Percentiles rank a stretch among this genome's conserved stretches.
phyloP scores from a whole-genome alignment of 2,329 filamentous ascomycete genomes.

The Dactylellina drechsleri region DNA sequence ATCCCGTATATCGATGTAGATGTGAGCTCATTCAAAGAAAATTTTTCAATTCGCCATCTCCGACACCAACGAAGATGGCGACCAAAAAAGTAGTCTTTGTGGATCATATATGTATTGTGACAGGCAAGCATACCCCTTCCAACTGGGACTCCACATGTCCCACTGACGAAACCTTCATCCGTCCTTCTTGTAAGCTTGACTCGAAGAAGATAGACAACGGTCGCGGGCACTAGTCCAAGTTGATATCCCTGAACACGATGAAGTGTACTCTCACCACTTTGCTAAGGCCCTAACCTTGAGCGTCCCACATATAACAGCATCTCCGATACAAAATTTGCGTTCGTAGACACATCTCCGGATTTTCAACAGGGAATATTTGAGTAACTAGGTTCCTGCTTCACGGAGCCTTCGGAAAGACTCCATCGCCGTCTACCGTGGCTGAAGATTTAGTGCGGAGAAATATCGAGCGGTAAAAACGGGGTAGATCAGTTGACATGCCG shows the following conservation, averaged over 20 bases:
- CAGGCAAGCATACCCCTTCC: conserved; percentile 42
- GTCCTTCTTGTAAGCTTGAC: conserved; percentile 2
- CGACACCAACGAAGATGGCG: conserved; percentile 15
- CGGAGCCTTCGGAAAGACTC: conserved; percentile 43
- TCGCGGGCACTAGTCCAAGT: conserved; percentile 20
- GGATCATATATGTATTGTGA: conserved; percentile 17
- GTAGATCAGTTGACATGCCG: conserved; percentile 37
- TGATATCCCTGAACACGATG: conserved; percentile 27
- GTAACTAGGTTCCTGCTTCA: neutral
- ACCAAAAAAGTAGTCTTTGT: neutral
- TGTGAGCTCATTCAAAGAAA: neutral
- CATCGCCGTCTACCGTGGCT: conserved; percentile 15
- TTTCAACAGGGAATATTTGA: conserved; percentile 36
- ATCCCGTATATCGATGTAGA: conserved; percentile 12
- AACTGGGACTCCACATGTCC: conserved; percentile 29
- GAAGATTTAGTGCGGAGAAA: conserved; percentile 17
- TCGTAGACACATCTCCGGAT: conserved; percentile 42
- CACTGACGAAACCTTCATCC: conserved; percentile 34
- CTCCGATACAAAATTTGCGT: conserved; percentile 1
- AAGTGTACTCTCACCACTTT: conserved; percentile 24
- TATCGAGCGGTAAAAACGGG: conserved; percentile 21
- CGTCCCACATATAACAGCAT: neutral
- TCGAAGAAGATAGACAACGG: conserved; percentile 9
- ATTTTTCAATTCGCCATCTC: conserved; percentile 17
- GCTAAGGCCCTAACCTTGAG: conserved; percentile 17